A percentile compares a stretch with the other conserved stretches of the same genome.
These are phyloP conservation scores for Cercospora citrullina DNA, from an alignment of 2,329 filamentous ascomycete genomes.

Conservation along the genomic window DNA sequence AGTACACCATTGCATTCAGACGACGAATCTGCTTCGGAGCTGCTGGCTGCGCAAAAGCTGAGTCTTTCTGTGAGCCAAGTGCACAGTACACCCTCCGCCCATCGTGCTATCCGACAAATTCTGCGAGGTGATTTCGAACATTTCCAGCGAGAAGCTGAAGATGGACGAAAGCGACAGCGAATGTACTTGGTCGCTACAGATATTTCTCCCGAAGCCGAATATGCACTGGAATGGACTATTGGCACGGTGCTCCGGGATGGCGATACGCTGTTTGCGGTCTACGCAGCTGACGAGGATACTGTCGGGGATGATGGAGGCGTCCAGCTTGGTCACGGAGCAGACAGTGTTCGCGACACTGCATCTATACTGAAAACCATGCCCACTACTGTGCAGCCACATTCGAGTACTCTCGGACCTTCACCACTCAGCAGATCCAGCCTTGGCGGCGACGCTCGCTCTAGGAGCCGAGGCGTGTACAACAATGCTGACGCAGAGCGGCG, in stretches of 20 bases:
- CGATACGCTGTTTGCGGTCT: slow-evolving; percentile 89
- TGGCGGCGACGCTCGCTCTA: slow-evolving; percentile 28
- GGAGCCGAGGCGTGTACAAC: slow-evolving; percentile 43
- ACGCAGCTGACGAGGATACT: slow-evolving; percentile 85
- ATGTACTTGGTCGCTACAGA: slow-evolving; percentile 97
- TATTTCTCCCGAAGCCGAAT: slow-evolving; percentile 87
- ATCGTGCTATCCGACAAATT: slow-evolving; percentile 84
- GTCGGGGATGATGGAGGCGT: slow-evolving; percentile 50
- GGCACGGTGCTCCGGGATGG: slow-evolving; percentile 92
- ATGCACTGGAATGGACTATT: slow-evolving; percentile 96
- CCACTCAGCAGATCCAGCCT: slow-evolving; percentile 31
- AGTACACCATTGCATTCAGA: slow-evolving; percentile 75
- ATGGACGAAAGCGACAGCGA: slow-evolving; percentile 73
- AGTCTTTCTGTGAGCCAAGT: slow-evolving; percentile 78
- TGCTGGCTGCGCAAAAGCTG: slow-evolving; percentile 83
- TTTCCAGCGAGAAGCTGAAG: slow-evolving; percentile 74
- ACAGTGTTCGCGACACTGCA: slow-evolving; percentile 73
- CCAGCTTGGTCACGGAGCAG: slow-evolving; percentile 69
- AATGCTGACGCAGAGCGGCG: slow-evolving; percentile 74
- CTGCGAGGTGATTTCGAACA: slow-evolving; percentile 81
- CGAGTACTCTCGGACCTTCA: slow-evolving; percentile 35
- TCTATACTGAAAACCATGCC: slow-evolving; percentile 67
- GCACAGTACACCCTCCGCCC: slow-evolving; percentile 70
- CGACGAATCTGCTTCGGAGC: slow-evolving; percentile 77
- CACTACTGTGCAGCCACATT: slow-evolving; percentile 37